Evolutionary conservation across 305 asterid species (phyloP).

Genomic region (Solanum hybrid): DNA sequence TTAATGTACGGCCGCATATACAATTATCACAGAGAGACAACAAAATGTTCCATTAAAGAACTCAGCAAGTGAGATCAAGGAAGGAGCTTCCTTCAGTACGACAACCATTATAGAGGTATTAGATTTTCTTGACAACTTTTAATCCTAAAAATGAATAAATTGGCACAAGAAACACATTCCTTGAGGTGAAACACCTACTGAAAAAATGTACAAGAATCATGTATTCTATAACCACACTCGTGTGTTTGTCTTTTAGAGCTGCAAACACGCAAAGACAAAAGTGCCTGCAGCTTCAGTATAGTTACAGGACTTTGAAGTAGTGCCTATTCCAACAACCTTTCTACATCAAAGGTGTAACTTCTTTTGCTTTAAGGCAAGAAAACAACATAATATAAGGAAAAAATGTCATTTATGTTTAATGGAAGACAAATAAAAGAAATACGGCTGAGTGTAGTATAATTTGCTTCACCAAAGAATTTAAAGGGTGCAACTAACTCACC

Average conservation of each 20-base stretch:
- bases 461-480: not conserved
- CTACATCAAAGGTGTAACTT: not conserved
- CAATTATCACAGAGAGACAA: not conserved
- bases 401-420: not conserved
- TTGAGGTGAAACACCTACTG: not conserved
- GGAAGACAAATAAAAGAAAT: not conserved
- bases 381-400: not conserved
- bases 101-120: not conserved
- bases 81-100: not conserved
- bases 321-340: not conserved
- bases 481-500: conserved; percentile 36
- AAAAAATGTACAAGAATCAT: not conserved
- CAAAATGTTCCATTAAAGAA: not conserved
- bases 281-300: not conserved
- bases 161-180: not conserved
- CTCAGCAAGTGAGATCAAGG: not conserved
- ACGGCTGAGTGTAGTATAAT: not conserved
- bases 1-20: not conserved
- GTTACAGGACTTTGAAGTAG: not conserved
- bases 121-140: not conserved
- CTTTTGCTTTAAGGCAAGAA: not conserved
- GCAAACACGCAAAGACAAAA: not conserved
- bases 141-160: not conserved
- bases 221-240: not conserved
- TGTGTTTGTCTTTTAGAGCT: not conserved